Evolutionary conservation across 768 basidiomycete genomes (phyloP).

Genomic region (Peribolospora baueri): DNA sequence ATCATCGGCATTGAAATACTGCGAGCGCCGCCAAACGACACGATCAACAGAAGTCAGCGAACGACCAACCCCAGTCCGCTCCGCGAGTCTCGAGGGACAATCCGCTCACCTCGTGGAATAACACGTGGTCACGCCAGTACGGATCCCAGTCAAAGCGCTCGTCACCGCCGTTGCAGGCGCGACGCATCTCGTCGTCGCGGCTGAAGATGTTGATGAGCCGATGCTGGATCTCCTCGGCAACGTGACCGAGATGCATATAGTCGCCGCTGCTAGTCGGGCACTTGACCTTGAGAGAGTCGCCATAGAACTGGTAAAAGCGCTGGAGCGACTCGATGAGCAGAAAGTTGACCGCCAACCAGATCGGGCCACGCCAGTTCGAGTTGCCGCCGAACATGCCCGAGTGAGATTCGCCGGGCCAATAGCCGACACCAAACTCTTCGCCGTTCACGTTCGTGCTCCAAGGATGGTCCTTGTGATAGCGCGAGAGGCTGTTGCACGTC

Average conservation of each 20-base stretch:
- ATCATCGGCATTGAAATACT: constrained; percentile 89
- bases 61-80: neutral
- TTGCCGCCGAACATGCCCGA: constrained; percentile 85
- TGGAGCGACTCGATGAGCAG: constrained; percentile 86
- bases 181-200: constrained; percentile 35
- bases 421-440: constrained; percentile 68
- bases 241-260: constrained; percentile 78
- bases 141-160: constrained; percentile 70
- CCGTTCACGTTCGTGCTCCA: constrained; percentile 91
- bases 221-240: constrained; percentile 95
- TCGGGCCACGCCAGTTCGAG: constrained; percentile 26
- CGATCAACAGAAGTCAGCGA: neutral
- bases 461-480: constrained; percentile 67
- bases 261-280: constrained; percentile 95
- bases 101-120: constrained; percentile 60
- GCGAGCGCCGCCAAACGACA: neutral
- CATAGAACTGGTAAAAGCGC: constrained; percentile 94
- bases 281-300: constrained; percentile 66
- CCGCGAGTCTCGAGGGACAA: neutral
- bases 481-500: constrained; percentile 38
- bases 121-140: constrained; percentile 86
- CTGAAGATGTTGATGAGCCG: constrained; percentile 97
- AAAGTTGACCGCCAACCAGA: constrained; percentile 86
- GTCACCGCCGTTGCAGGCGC: constrained; percentile 81
- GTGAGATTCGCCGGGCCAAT: constrained; percentile 94